Evolutionary conservation across 176 grass and related monocot genomes (phyloP), one percentile per base, ranked within the genome.

Genomic region (Poa pratensis): DNA sequence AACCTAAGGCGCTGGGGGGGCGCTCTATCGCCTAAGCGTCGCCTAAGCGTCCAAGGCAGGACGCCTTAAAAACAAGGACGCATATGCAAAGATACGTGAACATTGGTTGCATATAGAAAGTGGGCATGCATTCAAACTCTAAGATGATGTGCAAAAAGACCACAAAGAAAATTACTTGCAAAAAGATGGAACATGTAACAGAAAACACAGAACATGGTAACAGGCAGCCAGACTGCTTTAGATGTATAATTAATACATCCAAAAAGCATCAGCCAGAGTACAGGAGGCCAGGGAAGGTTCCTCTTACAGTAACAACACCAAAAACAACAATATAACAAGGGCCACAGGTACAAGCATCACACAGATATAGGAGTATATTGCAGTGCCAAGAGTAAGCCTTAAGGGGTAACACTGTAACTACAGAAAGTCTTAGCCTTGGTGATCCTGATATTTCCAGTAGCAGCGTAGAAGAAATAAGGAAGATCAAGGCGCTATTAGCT

Each of bases 281-380:
- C 53, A 79, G 35, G 42, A 72, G 46, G 65, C n/a, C 32, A 39
- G n/a, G 49, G 77, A 85, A 79, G 69, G 49, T 42, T 77, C 8
- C 48, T 58, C 51, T 69, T 73, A 46, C 79, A 62, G 86, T 32
- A 73, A 46, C 35, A 89, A 37, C 14, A 49, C 15, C n/a, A 68
- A 75, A 73, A 60, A 19, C 9, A 22, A 42, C 17, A 69, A 61
- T 69, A 76, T 59, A 69, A 51, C 18, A 67, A 24, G 39, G 45
- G 72, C 22, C 70, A 61, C 43, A 61, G 9, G 19, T 59, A 74
- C 82, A 81, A 75, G 66, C 68, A 63, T 40, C 18, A 61, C 0
- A 52, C 59, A 19, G 45, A 84, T 22, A 84, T 68, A 57, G 8
- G n/a, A n/a, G n/a, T 4, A 22, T 5, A 22, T 76, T 39, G 28